A percentile compares a stretch with the other conserved stretches of the same genome.
Conservation (phyloP, 768 basidiomycete genomes). For the Pulveroboletus sp. region DNA sequence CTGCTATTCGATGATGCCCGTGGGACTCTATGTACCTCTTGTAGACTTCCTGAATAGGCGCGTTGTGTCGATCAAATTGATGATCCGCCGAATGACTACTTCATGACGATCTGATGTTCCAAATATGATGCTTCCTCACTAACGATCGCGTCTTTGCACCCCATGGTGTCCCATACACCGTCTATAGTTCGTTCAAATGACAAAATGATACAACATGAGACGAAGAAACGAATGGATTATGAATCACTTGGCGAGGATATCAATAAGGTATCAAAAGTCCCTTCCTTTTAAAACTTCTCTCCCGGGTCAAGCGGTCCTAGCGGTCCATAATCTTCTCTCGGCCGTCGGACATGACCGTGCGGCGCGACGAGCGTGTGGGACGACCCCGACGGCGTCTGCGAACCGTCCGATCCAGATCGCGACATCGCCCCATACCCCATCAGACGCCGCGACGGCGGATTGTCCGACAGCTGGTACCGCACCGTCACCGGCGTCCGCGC, state of each 20-base stretch:
- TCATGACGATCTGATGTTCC: no score
- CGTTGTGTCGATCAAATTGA: no score
- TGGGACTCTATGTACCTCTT: no score
- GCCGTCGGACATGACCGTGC: constrained; percentile 38
- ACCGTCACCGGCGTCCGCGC: constrained; percentile 34
- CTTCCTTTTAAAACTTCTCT: constrained; percentile 41
- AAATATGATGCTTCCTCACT: no score
- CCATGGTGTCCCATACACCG: no score
- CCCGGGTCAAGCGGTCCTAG: constrained; percentile 61
- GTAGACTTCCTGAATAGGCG: no score
- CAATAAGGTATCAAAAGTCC: constrained; percentile 20
- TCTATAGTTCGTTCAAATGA: no score
- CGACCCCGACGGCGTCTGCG: constrained; percentile 30
- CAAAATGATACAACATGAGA: constrained; percentile 14
- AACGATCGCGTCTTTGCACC: no score
- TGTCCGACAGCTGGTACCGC: constrained; percentile 65
- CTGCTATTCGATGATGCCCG: no score
- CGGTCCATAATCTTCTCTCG: constrained; percentile 42
- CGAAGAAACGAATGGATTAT: neutral
- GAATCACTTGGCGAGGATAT: neutral
- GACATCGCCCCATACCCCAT: constrained; percentile 53
- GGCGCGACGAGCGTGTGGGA: constrained; percentile 26
- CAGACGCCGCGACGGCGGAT: constrained; percentile 33
- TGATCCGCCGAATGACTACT: no score
- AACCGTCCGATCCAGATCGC: constrained; percentile 40